A percentile compares a stretch with the other conserved stretches of the same genome.
These are phyloP conservation scores for Fraxinus sp. DNA, from an alignment of 305 asterid species.

Conservation along the genomic window DNA sequence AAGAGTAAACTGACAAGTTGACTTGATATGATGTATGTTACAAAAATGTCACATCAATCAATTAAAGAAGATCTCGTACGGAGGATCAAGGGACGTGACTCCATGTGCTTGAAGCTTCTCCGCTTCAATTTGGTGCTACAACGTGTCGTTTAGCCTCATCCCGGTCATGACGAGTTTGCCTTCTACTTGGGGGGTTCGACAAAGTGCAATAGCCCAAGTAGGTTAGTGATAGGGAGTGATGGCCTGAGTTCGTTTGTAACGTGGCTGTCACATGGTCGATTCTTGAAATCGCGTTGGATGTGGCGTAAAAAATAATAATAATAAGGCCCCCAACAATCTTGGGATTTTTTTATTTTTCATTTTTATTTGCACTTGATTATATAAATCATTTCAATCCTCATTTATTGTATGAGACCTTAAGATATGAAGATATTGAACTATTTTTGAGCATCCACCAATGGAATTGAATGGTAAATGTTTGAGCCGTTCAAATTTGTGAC, in stretches of 20 bases:
- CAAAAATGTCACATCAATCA: not conserved
- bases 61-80: no score
- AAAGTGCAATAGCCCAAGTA: not conserved
- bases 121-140: no score
- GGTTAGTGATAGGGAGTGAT: not conserved
- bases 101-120: no score
- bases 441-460: not conserved
- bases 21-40: not conserved
- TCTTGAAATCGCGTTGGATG: not conserved
- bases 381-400: not conserved
- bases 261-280: not conserved
- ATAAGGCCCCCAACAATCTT: no score
- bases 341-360: no score
- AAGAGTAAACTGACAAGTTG: not conserved
- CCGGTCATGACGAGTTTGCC: no score
- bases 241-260: not conserved
- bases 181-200: no score
- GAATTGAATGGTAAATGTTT: not conserved
- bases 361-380: no score
- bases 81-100: not conserved
- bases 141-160: no score
- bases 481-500: no score
- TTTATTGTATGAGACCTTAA: not conserved
- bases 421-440: not conserved
- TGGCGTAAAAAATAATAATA: no score